Conservation (phyloP, 176 grass and related monocot species). For the Cenchrus purpureus region DNA sequence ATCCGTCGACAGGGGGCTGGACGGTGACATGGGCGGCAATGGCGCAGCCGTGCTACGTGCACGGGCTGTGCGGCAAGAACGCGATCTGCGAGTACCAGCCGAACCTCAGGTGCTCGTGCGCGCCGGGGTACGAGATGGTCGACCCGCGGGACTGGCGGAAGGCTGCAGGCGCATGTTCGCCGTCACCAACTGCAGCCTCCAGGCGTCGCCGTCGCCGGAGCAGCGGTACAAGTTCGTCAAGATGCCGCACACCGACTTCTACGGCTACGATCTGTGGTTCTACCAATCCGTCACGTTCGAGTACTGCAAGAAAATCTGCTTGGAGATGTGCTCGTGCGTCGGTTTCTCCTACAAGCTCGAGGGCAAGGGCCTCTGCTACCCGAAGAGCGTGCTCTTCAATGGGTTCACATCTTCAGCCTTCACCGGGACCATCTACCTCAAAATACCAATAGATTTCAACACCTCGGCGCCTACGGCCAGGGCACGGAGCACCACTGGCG, state of each 20-base stretch:
- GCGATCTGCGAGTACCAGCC: slow-evolving; percentile 47
- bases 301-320: slow-evolving; percentile 39
- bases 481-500: background rate
- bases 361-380: slow-evolving; percentile 26
- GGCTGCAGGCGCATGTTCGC: slow-evolving; percentile 55
- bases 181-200: background rate
- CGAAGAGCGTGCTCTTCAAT: slow-evolving; percentile 59
- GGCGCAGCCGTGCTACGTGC: slow-evolving; percentile 37
- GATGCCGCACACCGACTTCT: slow-evolving; percentile 48
- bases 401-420: slow-evolving; percentile 49
- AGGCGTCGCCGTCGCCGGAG: background rate
- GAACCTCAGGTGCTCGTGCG: slow-evolving; percentile 47
- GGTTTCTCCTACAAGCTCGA: slow-evolving; percentile 46
- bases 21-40: slow-evolving; percentile 44
- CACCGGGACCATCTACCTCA: slow-evolving; percentile 48
- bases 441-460: slow-evolving; percentile 36
- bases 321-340: slow-evolving; percentile 28
- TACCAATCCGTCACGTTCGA: slow-evolving; percentile 23
- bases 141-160: slow-evolving; percentile 42
- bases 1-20: slow-evolving; percentile 42
- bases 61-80: slow-evolving; percentile 66
- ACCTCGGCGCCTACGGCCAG: background rate
- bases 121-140: slow-evolving; percentile 48
- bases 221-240: background rate
- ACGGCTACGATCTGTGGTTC: slow-evolving; percentile 48